Conservation (phyloP, 768 basidiomycete genomes). For the Serendipita sp. region DNA sequence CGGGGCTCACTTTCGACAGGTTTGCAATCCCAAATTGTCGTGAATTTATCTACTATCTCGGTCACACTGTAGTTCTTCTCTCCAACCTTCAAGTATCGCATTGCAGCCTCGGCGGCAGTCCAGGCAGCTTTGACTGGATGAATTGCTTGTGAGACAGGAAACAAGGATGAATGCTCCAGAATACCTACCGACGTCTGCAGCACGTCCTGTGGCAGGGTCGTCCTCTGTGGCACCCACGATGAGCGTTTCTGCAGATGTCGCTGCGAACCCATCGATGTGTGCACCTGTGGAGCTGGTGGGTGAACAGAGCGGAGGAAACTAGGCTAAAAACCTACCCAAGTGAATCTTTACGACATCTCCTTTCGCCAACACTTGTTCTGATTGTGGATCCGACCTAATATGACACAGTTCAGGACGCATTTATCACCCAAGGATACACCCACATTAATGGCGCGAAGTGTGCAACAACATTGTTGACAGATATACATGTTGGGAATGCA, state of each 20-base stretch:
- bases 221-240: constrained; percentile 64
- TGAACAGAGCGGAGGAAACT: not conserved
- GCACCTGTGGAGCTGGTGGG: constrained; percentile 29
- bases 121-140: constrained; percentile 71
- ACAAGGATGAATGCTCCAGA: no score
- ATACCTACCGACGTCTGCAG: constrained; percentile 50
- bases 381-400: constrained; percentile 55
- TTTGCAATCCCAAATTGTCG: constrained; percentile 65
- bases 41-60: constrained; percentile 60
- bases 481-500: constrained; percentile 87
- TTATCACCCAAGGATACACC: constrained; percentile 21
- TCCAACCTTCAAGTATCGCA: constrained; percentile 81
- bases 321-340: constrained; percentile 28
- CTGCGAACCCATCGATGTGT: constrained; percentile 94
- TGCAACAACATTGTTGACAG: constrained; percentile 88
- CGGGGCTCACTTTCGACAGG: constrained; percentile 69
- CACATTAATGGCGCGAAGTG: constrained; percentile 94
- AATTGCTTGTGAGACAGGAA: no score
- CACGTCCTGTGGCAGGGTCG: constrained; percentile 65
- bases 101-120: constrained; percentile 80
- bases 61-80: constrained; percentile 94
- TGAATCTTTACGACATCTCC: constrained; percentile 93
- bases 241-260: constrained; percentile 85
- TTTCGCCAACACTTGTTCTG: constrained; percentile 52
- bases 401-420: not conserved